Evolutionary conservation across 371 early-diverging fungal genomes (phyloP), one percentile per base, ranked within the genome.

Genomic region (Rhizopus arrhizus): DNA sequence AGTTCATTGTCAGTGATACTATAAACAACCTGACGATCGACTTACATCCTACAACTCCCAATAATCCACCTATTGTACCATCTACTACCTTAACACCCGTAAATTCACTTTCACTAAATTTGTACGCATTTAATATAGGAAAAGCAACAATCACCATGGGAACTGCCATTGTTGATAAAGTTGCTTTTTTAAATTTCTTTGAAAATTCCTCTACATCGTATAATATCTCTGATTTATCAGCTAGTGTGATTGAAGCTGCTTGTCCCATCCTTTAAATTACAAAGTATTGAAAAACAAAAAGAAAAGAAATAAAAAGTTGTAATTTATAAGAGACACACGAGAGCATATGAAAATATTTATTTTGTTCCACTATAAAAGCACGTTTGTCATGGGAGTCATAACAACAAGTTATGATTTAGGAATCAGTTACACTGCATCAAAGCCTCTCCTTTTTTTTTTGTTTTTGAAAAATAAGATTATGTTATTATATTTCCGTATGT

Each of bases 101-200:
- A 28, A 71, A 56, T 56, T 77, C 78, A 34, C 67, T 66, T 32
- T 66, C 70, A 15, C 70, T 66, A 51, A 77, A 77, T 12, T 70
- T 74, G 40, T 75, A 80, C 4, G 81, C 78, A 52, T 75, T 77
- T 5, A 80, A 52, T 5, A 80, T 55, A 10, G 81, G 81, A 60
- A 77, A 77, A 16, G 81, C 81, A 11, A 80, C 67, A 51, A 80
- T 74, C 22, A 77, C 68, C 72, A 80, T 70, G 2, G 81, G 81
- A 10, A 77, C 72, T 35, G 75, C 61, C 12, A 76, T 60, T 4
- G 79, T 72, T 2, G 80, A 72, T 5, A 76, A 5, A 3, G 77
- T 71, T n/a, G 71, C 72, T 32, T 69, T 74, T 5, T 70, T 61
- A 46, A 79, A 79, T 15, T 68, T 59, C 38, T 47, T 68, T 5